Base-by-base conservation (phyloP, 225 moss, liverwort and hornwort species). In the Ulota crispa region DNA sequence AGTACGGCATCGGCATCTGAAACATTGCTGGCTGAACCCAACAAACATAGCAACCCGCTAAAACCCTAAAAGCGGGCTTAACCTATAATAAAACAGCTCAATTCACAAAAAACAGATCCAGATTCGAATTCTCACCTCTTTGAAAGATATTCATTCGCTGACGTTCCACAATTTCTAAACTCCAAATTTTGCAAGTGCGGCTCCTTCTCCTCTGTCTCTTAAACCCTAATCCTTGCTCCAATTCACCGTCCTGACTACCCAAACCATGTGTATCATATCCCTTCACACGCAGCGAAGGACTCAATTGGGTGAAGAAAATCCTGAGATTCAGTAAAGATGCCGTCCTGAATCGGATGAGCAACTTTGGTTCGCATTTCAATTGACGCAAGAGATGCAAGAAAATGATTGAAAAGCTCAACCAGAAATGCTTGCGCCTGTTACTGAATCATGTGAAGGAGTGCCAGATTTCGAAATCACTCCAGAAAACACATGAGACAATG, bases 61-160 rank as follows among this genome's bases (percentile, higher is more conserved):
- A 75, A 80, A 39, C 61, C 66, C 42, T 53, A 55, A 54, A 53
- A 43, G 6, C 20, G 0, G 13, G 1, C 27, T 36, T 13, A 79
- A 30, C 28, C 28, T 5, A 41, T 3, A 28, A 6, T 15, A 7
- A 9, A 57, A 74, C 13, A 13, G 6, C 4, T 10, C 45, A 63
- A 80, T 26, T 60, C 20, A 62, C 20, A 62, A 11, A 5, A 6
- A 47, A 60, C 59, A 59, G 36, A 59, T 30, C 50, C 9, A 65
- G 59, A 20, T 45, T 18, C 30, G 39, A 81, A 52, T 19, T 23
- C 42, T 62, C 61, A 82, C 85, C 78, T 68, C 82, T 82, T 78
- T 78, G 85, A 31, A 24, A 53, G 26, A 27, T 62, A 31, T 82
- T 65, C 85, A 85, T 82, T 18, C 18, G 14, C 68, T 62, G 60